A percentile compares a stretch with the other conserved stretches of the same genome.
Conservation (phyloP, 805 yeast species). For the Wickerhamomyces bovis region DNA sequence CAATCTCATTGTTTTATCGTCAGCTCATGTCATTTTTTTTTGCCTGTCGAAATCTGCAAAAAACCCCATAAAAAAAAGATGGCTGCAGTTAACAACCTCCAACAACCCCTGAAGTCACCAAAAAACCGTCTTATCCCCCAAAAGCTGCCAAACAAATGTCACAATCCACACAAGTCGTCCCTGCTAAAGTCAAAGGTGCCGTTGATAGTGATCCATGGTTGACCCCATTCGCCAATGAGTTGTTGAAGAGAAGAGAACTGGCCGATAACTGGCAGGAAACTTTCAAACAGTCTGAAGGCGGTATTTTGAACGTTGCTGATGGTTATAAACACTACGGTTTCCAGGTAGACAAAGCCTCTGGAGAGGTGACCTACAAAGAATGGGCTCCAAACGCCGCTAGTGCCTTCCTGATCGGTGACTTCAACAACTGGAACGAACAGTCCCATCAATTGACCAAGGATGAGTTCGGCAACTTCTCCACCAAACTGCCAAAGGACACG, state of each 20-base stretch:
- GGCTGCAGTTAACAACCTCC: neutral
- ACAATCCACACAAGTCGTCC: slow-evolving; percentile 1
- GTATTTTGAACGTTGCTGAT: slow-evolving; percentile 63
- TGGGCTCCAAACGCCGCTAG: slow-evolving; percentile 85
- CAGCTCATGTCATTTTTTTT: neutral
- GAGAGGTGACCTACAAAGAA: slow-evolving; percentile 59
- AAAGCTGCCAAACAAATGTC: neutral
- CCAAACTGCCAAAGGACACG: slow-evolving; percentile 57
- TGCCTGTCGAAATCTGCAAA: neutral
- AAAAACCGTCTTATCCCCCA: neutral
- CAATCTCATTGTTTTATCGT: neutral
- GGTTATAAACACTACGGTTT: slow-evolving; percentile 76
- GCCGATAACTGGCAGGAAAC: slow-evolving; percentile 59
- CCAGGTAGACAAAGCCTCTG: slow-evolving; percentile 41
- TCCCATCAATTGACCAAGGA: slow-evolving; percentile 53
- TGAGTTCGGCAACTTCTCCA: slow-evolving; percentile 64
- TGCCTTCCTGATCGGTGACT: slow-evolving; percentile 86
- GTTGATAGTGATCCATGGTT: slow-evolving; percentile 80
- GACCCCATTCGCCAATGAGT: slow-evolving; percentile 64
- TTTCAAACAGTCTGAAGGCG: slow-evolving; percentile 55
- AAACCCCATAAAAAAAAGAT: neutral
- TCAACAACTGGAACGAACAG: slow-evolving; percentile 72
- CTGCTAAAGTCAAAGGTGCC: slow-evolving; percentile 36
- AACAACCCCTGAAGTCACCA: neutral
- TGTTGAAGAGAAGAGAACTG: slow-evolving; percentile 59